A percentile compares a stretch with the other conserved stretches of the same genome.
These are phyloP conservation scores for Lactarius sanguifluus DNA, from an alignment of 768 basidiomycete species.

Conservation along the genomic window DNA sequence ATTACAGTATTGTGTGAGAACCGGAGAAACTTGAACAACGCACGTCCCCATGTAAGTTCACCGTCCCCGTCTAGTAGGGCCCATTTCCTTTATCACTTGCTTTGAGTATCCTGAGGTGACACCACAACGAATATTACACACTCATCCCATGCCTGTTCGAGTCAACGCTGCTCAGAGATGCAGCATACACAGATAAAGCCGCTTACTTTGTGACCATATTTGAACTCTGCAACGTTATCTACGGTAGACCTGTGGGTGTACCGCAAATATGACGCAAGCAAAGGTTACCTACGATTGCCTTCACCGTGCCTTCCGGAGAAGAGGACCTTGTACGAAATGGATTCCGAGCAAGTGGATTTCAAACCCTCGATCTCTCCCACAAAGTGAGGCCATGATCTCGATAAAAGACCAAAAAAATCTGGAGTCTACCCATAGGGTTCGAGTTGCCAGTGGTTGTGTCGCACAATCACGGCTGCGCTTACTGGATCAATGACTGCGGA, in stretches of 20 bases:
- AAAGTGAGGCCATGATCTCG: slow-evolving; percentile 19
- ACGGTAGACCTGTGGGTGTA: not conserved
- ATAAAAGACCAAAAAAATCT: slow-evolving; percentile 22
- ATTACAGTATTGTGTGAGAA: not conserved
- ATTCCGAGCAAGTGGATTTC: not conserved
- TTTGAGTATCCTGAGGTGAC: not conserved
- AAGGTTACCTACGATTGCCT: slow-evolving; percentile 17
- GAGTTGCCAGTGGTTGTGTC: not conserved
- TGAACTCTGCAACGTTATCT: slow-evolving; percentile 27
- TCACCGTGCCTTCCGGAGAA: slow-evolving; percentile 24
- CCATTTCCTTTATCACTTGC: slow-evolving; percentile 22
- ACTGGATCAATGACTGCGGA: slow-evolving; percentile 19
- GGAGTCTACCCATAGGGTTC: slow-evolving; percentile 13
- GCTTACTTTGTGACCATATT: slow-evolving; percentile 26
- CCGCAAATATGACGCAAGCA: not conserved
- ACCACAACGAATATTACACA: not conserved
- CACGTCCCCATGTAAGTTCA: slow-evolving; percentile 29
- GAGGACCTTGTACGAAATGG: slow-evolving; percentile 21
- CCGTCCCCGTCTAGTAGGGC: slow-evolving; percentile 23
- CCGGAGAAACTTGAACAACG: not conserved
- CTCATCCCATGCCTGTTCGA: slow-evolving; percentile 25
- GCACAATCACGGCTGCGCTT: not conserved
- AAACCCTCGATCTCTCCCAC: slow-evolving; percentile 3
- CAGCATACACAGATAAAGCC: not conserved
- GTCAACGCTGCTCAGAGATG: not conserved